Percentiles rank a stretch among this genome's conserved stretches.
Evolutionary conservation across 495 filamentous ascomycete genomes (phyloP).

Genomic region (Trypethelium eluteriae): DNA sequence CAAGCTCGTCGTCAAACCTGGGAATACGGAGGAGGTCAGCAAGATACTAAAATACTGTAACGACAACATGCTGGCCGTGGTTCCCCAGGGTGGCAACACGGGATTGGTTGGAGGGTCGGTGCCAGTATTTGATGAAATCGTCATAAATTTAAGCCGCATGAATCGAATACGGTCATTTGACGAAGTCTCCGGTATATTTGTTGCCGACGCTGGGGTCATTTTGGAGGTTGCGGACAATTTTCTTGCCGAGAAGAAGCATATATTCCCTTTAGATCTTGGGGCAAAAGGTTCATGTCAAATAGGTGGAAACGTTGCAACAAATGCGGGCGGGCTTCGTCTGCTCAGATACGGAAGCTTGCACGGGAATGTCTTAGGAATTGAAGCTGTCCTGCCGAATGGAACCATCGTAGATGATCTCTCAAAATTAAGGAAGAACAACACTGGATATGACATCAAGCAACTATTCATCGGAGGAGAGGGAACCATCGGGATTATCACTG

Average conservation of each 20-base stretch:
- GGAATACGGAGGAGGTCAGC: constrained; percentile 74
- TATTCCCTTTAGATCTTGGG: constrained; percentile 92
- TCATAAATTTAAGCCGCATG: constrained; percentile 81
- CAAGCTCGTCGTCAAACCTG: constrained; percentile 77
- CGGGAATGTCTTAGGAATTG: constrained; percentile 82
- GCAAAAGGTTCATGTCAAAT: constrained; percentile 97
- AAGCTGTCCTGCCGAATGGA: constrained; percentile 87
- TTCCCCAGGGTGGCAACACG: constrained; percentile 96
- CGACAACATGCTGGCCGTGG: constrained; percentile 78
- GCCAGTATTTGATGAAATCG: constrained; percentile 95
- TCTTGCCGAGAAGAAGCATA: constrained; percentile 66
- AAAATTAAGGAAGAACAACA: constrained; percentile 93
- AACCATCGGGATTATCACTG: constrained; percentile 89
- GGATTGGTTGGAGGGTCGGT: constrained; percentile 91
- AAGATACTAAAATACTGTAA: constrained; percentile 89
- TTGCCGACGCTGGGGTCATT: constrained; percentile 84
- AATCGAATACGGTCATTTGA: constrained; percentile 88
- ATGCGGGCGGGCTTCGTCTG: constrained; percentile 84
- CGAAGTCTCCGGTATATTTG: constrained; percentile 80
- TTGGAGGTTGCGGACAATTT: constrained; percentile 81
- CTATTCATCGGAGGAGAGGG: constrained; percentile 93
- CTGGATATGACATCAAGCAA: constrained; percentile 95
- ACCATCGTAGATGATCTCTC: constrained; percentile 83
- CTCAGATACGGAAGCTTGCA: constrained; percentile 91
- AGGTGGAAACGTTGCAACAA: constrained; percentile 96